Base-by-base conservation (phyloP, 352 stramenopile genomes). In the Pythium phragmitis region DNA sequence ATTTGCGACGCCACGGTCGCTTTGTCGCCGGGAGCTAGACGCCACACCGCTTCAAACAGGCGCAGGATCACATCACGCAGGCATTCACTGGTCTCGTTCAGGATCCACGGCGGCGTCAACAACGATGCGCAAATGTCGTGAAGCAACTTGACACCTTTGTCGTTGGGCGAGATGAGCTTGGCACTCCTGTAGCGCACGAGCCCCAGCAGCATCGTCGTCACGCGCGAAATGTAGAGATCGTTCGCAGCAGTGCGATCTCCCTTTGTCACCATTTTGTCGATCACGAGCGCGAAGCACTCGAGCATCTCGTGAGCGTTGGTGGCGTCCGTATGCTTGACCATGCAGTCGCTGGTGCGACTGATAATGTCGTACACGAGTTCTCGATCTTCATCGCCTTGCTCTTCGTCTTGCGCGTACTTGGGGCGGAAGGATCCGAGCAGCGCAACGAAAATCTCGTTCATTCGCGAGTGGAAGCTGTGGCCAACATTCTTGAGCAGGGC, bases 381-480 rank as follows among this genome's bases (percentile, higher is more conserved):
- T 43, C 78, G 73, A 19, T 69, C 61, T 7, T 71, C 61, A 33
- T 66, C 36, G 17, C 41, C 43, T 26, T 60, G 36, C n/a, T 60
- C 63, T 30, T 67, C 49, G 6, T 67, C 49, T 7, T 68, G 45
- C 9, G 39, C 60, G 16, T 74, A 47, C 28, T 82, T 90, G 0
- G 87, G 82, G 17, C 83, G 69, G 59, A 96, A 94, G 7, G 86
- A 76, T 3, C 77, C 72, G 3, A 96, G 72, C 45, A 96, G 57
- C 26, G 88, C 84, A 5, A 88, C 59, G 43, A 94, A 74, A 36
- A 95, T 78, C 21, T 94, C 85, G 26, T 73, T 67, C 87, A 92
- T 94, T 23, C 88, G 75, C 47, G 87, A 95, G 70, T 96, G 87
- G 69, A 96, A 95, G 1, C 86, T 80, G 59, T 89, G 76, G 50